Base-by-base conservation (phyloP, 345 rosid species). In the Clarkia xantiana region DNA sequence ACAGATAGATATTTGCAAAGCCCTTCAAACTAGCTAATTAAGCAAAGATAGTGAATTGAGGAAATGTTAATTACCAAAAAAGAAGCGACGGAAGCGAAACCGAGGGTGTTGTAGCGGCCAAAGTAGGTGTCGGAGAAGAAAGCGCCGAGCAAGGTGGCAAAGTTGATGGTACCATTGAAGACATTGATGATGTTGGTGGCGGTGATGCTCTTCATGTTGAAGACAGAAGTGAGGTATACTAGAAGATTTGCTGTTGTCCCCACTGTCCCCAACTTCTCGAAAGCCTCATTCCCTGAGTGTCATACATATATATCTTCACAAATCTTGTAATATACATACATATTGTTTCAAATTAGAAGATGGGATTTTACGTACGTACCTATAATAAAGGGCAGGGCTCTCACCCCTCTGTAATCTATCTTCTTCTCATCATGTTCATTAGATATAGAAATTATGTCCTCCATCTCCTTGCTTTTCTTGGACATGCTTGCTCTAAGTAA, bases 241-340 rank as follows among this genome's bases (percentile, higher is more conserved):
- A 78, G 52, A 3, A 81, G 71, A 53, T 75, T 81, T 42, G 68
- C 47, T 10, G 68, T 51, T 38, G 82, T 74, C 3, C 84, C 84
- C 14, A 71, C 62, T n/a, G 82, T 76, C 23, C 89, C 89, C 42
- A 81, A 61, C 67, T 71, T 78, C 64, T 76, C 89, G 56, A 81
- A 81, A 44, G 75, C 70, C 65, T 81, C 89, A 56, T 81, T 81
- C 58, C 89, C 89, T 81, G 70, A 11, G 58, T n/a, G n/a, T n/a
- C 39, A 14, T 7, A 16, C 11, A 44, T 18, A 13, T 47, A 18
- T 11, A 19, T 11, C 20, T 15, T 46, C 22, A 2, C 15, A 1
- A 38, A 11, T 1, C 44, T 42, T 16, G 44, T 11, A 11, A 42
- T 42, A 42, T 5, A 16, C 14, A 42, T 14, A 42, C 11, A 5